Percentiles rank a stretch among this genome's conserved stretches.
These are phyloP conservation scores for Neocallimastix lanati DNA, from an alignment of 192 early-diverging fungal species.

Conservation along the genomic window DNA sequence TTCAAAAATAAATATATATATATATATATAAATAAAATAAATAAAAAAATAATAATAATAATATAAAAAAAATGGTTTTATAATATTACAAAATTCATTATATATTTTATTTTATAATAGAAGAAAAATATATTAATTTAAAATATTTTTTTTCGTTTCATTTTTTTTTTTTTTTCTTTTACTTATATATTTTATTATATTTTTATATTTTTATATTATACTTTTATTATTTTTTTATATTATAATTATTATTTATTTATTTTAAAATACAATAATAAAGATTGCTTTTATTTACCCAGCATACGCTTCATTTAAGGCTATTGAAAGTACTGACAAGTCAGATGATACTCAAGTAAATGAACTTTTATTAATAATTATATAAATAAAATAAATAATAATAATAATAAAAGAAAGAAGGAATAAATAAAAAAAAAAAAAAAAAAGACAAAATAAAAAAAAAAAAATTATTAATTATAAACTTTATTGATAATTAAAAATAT, in stretches of 20 bases:
- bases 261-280: background rate
- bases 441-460: background rate
- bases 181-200: no score
- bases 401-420: background rate
- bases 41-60: no score
- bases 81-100: no score
- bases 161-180: no score
- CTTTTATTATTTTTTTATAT: no score
- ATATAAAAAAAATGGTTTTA: no score
- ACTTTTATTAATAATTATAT: background rate
- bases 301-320: constrained; percentile 79
- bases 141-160: no score
- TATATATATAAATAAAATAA: no score
- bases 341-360: constrained; percentile 80
- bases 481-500: background rate
- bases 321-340: constrained; percentile 57
- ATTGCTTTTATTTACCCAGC: constrained; percentile 19
- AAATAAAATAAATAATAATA: background rate
- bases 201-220: no score
- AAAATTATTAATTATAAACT: background rate
- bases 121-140: no score
- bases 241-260: no score
- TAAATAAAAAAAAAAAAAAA: background rate
- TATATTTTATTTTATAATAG: no score
- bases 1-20: constrained; percentile 1